Base-by-base conservation (phyloP, 352 stramenopile species). In the Phytophthora sp. region DNA sequence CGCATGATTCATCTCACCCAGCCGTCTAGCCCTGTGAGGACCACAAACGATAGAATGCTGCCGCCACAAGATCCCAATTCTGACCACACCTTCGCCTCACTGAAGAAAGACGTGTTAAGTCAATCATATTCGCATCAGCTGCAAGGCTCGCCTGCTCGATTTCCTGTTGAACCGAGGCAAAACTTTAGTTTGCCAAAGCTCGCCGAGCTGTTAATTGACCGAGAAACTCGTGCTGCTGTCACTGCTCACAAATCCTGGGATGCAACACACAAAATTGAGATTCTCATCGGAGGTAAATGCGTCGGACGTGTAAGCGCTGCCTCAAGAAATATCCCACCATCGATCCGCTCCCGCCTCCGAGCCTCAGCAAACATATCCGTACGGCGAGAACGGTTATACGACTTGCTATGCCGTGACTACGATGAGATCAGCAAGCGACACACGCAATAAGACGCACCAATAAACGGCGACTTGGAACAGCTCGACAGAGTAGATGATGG, bases 251-350 rank as follows among this genome's bases (percentile, higher is more conserved):
- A 56, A 37, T 38, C 10, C 55, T 76, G 53, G 35, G 81, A 92
- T 23, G 68, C 84, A 55, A 70, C 79, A 11, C 77, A 83, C 51
- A 92, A 92, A 58, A 84, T 91, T 15, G 72, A 92, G 56, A 46
- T 88, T 31, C 76, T 92, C n/a, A 52, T 89, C 21, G 83, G 82
- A 17, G 66, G 51, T 38, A 89, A 82, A 32, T 89, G 71, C 45
- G 68, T 84, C 15, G 76, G 74, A 21, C 66, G 78, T 13, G 70
- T 88, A 18, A 88, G 67, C 42, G 69, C 73, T 13, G 68, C 57
- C 11, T 77, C 80, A 1, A 69, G 75, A 5, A 88, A 84, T 56
- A 43, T 92, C 28, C 80, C 85, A 2, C 45, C 53, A 1, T 77
- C 77, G 5, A 83, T 90, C 20, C 79, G 70, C 5, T 76, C 51